A percentile compares a stretch with the other conserved stretches of the same genome.
These are phyloP conservation scores for Tribonema minus DNA, from an alignment of 108 stramenopile species.

Conservation along the genomic window DNA sequence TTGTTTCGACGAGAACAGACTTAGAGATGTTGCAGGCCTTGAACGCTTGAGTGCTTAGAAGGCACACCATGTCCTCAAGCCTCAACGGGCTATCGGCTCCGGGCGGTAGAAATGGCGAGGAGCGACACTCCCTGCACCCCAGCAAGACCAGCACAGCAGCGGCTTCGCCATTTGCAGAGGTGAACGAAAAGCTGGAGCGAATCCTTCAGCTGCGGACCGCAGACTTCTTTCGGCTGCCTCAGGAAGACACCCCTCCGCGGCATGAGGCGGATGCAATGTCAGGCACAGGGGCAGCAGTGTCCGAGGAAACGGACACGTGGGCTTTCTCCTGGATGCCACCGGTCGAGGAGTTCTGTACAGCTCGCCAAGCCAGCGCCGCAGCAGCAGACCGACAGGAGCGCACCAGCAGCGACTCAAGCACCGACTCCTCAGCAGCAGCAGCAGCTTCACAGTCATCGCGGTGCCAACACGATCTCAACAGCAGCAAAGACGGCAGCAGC, in stretches of 20 bases:
- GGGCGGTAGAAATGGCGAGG: too few species aligned
- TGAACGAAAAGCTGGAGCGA: neutral
- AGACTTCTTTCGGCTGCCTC: neutral
- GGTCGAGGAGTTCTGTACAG: constrained; percentile 29
- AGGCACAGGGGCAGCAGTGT: neutral
- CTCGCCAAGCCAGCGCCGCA: neutral
- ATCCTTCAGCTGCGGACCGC: neutral
- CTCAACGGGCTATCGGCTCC: too few species aligned
- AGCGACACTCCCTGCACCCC: too few species aligned
- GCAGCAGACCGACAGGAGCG: neutral
- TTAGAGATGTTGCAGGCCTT: too few species aligned
- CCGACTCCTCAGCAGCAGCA: neutral
- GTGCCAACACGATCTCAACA: neutral
- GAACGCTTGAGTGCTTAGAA: too few species aligned
- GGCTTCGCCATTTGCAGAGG: too few species aligned
- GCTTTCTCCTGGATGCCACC: constrained; percentile 46
- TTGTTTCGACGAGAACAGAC: too few species aligned
- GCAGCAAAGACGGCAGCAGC: neutral
- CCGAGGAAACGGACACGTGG: constrained; percentile 39
- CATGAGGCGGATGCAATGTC: neutral
- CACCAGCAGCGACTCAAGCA: neutral
- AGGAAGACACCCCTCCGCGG: neutral
- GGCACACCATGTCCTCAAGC: too few species aligned
- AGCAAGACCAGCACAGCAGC: too few species aligned
- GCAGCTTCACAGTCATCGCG: neutral